Percentiles rank a stretch among this genome's conserved stretches.
Conservation (phyloP, 2,329 filamentous ascomycete species). For the Bisporella sp. region DNA sequence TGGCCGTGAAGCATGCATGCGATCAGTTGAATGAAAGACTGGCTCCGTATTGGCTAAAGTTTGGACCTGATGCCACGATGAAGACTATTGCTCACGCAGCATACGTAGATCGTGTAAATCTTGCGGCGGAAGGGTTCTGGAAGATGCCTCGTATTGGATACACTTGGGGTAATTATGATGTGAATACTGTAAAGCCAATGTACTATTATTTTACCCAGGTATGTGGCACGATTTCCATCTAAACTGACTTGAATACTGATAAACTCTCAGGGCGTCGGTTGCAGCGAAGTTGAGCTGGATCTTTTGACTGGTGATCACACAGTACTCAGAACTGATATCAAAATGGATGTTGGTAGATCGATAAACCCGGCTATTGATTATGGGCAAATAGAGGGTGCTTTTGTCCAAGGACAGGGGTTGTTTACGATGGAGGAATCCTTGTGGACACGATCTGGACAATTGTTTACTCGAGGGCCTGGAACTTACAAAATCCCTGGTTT, state of each 20-base stretch:
- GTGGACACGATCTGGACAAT: constrained; percentile 52
- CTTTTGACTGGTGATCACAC: constrained; percentile 90
- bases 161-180: constrained; percentile 60
- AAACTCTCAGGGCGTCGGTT: constrained; percentile 57
- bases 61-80: constrained; percentile 72
- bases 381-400: constrained; percentile 76
- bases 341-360: constrained; percentile 84
- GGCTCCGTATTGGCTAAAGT: constrained; percentile 72
- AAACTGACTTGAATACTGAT: neutral
- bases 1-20: constrained; percentile 88
- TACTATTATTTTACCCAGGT: constrained; percentile 95
- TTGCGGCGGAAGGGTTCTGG: constrained; percentile 92
- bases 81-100: constrained; percentile 82
- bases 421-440: constrained; percentile 70
- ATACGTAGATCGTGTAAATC: constrained; percentile 90
- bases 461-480: constrained; percentile 61
- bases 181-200: constrained; percentile 55
- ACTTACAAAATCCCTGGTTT: constrained; percentile 87
- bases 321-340: constrained; percentile 77
- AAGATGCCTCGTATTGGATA: constrained; percentile 95
- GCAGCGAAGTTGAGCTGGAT: constrained; percentile 85
- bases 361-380: constrained; percentile 68
- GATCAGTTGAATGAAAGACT: constrained; percentile 80
- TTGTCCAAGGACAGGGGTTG: constrained; percentile 69
- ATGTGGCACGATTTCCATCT: neutral